Evolutionary conservation across 129 eudicot species (phyloP).

Genomic region (Flaveria bidentis): DNA sequence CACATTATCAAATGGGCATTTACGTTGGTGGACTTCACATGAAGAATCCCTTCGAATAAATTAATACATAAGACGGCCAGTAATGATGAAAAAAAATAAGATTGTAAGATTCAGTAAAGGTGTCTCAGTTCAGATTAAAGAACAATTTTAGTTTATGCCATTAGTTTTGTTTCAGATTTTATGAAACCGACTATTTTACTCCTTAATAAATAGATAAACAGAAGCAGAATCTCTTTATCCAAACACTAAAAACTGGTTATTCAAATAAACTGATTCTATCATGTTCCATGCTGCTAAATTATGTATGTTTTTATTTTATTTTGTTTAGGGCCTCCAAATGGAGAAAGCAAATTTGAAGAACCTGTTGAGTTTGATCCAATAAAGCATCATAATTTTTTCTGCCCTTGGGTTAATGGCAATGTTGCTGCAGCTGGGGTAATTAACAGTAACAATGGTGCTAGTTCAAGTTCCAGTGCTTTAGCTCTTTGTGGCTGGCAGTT

Average conservation of each 20-base stretch:
- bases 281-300: slow-evolving; percentile 12
- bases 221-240: not conserved
- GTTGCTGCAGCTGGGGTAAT: slow-evolving; percentile 95
- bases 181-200: not conserved
- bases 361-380: slow-evolving; percentile 89
- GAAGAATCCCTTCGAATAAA: not conserved
- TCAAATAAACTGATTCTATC: too few relatives aligned
- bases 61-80: not conserved
- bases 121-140: not conserved
- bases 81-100: not conserved
- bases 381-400: slow-evolving; percentile 81
- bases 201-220: not conserved
- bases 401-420: slow-evolving; percentile 98
- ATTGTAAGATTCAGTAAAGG: not conserved
- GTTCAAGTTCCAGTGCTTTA: slow-evolving; percentile 60
- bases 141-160: not conserved
- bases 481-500: slow-evolving; percentile 98
- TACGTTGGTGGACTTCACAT: not conserved
- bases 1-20: not conserved
- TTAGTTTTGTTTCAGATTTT: not conserved
- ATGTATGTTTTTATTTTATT: not conserved
- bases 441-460: slow-evolving; percentile 55
- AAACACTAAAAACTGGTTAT: not conserved
- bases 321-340: slow-evolving; percentile 72
- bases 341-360: slow-evolving; percentile 86